Percentiles rank a stretch among this genome's conserved stretches.
Conservation (phyloP, 192 early-diverging fungal species). For the Podila minutissima region DNA sequence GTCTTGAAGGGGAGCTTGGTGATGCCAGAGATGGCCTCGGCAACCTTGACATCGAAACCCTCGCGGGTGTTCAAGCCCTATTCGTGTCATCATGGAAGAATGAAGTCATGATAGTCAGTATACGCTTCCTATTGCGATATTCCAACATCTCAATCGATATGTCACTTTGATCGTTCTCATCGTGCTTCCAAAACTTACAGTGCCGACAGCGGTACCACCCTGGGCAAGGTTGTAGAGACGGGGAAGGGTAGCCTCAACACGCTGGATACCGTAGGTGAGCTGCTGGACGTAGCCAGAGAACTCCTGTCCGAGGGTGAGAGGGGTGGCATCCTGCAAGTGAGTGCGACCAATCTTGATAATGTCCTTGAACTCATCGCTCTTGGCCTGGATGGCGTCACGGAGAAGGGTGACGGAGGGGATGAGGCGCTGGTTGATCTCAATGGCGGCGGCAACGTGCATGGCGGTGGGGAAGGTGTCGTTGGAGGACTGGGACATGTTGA, state of each 20-base stretch:
- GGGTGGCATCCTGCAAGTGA: slow-evolving; percentile 98
- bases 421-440: slow-evolving; percentile 84
- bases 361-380: slow-evolving; percentile 84
- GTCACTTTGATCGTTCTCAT: not conserved
- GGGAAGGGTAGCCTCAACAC: slow-evolving; percentile 84
- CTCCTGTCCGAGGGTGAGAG: slow-evolving; percentile 97
- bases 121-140: too few relatives aligned
- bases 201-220: slow-evolving; percentile 98
- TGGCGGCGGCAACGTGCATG: slow-evolving; percentile 98
- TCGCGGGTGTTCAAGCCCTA: slow-evolving; percentile 93
- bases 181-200: slow-evolving; percentile 51
- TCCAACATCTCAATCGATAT: not conserved
- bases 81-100: too few relatives aligned
- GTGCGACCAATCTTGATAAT: slow-evolving; percentile 99
- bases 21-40: slow-evolving; percentile 85
- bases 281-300: slow-evolving; percentile 98
- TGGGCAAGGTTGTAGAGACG: slow-evolving; percentile 94
- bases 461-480: slow-evolving; percentile 99
- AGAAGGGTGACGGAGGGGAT: slow-evolving; percentile 87
- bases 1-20: slow-evolving; percentile 93
- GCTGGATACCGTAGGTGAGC: slow-evolving; percentile 88
- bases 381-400: slow-evolving; percentile 80
- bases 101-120: too few relatives aligned
- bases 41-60: slow-evolving; percentile 93
- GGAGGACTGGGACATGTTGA: slow-evolving; percentile 98